Evolutionary conservation across 495 filamentous ascomycete genomes (phyloP).

Genomic region (Hypoxylon crocopeplum): DNA sequence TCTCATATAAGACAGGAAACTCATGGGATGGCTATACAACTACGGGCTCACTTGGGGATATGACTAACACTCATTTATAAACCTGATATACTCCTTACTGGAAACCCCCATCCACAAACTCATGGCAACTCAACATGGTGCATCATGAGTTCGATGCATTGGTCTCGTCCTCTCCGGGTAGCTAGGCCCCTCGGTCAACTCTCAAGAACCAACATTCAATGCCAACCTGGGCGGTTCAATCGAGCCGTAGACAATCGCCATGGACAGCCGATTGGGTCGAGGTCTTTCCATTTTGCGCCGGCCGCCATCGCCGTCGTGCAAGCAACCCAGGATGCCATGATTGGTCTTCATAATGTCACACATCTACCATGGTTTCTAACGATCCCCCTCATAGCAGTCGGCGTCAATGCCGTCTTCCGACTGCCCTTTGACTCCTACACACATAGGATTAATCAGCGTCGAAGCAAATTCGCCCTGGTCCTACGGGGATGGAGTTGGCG

Average conservation of each 20-base stretch:
- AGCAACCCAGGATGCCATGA: constrained; percentile 61
- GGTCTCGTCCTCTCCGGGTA: constrained; percentile 9
- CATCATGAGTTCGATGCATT: constrained; percentile 14
- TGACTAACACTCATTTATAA: too few relatives aligned
- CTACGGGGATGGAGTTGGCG: constrained; percentile 55
- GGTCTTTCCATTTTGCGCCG: constrained; percentile 25
- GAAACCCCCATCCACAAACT: neutral
- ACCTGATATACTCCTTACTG: neutral
- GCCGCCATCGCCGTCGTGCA: constrained; percentile 55
- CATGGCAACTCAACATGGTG: neutral
- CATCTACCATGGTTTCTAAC: constrained; percentile 72
- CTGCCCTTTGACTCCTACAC: constrained; percentile 66
- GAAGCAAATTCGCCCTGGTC: constrained; percentile 57
- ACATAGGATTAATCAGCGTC: constrained; percentile 49
- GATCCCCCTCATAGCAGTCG: constrained; percentile 72
- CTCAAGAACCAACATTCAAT: constrained; percentile 4
- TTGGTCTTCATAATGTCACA: constrained; percentile 64
- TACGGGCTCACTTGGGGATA: too few relatives aligned
- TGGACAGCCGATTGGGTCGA: neutral
- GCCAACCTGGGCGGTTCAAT: neutral
- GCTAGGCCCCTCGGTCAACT: constrained; percentile 13
- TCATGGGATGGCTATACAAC: too few relatives aligned
- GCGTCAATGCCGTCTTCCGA: constrained; percentile 64
- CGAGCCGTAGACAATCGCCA: neutral
- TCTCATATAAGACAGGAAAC: too few relatives aligned